Evolutionary conservation across 352 stramenopile species (phyloP).

Genomic region (Thraustochytrium sp.): DNA sequence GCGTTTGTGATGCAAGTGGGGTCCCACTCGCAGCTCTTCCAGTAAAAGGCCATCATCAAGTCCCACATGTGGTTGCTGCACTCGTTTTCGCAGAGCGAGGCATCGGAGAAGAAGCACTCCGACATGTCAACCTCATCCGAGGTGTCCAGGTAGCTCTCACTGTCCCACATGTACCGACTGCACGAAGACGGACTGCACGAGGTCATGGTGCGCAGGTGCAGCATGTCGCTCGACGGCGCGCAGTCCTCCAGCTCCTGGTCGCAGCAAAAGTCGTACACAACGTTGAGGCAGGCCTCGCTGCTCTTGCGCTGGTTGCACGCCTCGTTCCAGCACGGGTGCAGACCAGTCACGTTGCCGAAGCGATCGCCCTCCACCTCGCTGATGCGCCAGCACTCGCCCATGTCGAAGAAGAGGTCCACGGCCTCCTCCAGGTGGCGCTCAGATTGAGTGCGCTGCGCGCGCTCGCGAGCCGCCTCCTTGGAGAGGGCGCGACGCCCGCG

Average conservation of each 20-base stretch:
- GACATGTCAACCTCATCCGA: background rate
- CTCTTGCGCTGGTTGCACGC: background rate
- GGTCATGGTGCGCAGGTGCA: background rate
- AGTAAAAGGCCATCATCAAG: background rate
- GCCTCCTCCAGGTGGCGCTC: background rate
- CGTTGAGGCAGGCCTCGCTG: background rate
- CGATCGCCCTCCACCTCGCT: background rate
- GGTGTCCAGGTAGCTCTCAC: background rate
- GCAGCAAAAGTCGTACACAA: slow-evolving; percentile 15
- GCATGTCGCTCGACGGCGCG: background rate
- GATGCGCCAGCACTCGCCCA: slow-evolving; percentile 2
- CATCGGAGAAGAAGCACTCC: background rate
- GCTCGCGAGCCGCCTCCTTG: background rate
- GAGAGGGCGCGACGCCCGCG: background rate
- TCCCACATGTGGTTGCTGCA: background rate
- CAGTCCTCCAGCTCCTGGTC: background rate
- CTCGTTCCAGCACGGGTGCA: slow-evolving; percentile 5
- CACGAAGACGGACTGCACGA: background rate
- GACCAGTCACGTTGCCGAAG: background rate
- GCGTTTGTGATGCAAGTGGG: background rate
- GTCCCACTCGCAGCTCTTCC: background rate
- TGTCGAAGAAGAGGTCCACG: background rate
- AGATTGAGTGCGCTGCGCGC: background rate
- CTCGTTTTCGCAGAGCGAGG: background rate
- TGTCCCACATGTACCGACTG: background rate